Evolutionary conservation across 2,329 filamentous ascomycete species (phyloP).

Genomic region (Curvularia sp.): DNA sequence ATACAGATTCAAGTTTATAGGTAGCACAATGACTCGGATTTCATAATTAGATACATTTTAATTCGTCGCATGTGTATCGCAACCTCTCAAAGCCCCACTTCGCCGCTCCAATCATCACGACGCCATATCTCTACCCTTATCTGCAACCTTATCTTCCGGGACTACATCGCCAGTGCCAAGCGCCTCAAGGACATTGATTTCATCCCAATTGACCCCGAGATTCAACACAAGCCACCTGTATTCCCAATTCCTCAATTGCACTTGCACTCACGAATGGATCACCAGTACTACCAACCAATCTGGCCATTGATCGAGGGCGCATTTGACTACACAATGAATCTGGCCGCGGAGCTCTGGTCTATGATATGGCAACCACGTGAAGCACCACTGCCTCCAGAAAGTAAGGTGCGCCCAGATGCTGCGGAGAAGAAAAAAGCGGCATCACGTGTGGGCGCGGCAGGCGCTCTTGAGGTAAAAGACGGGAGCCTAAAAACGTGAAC

Average conservation of each 20-base stretch:
- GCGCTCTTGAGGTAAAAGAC: background rate
- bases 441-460: background rate
- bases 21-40: background rate
- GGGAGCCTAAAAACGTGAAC: background rate
- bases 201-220: background rate
- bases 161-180: background rate
- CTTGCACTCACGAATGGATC: constrained; percentile 22
- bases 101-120: background rate
- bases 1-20: background rate
- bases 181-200: background rate
- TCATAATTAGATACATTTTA: background rate
- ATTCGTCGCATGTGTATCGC: background rate
- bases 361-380: constrained; percentile 21
- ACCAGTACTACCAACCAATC: constrained; percentile 26
- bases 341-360: constrained; percentile 22
- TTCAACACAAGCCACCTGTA: background rate
- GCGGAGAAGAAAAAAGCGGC: background rate
- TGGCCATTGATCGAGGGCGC: constrained; percentile 29
- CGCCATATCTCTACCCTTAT: background rate
- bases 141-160: constrained; percentile 1
- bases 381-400: background rate
- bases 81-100: background rate
- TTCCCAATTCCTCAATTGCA: background rate
- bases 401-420: background rate
- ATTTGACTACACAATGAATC: constrained; percentile 23